These are phyloP conservation scores for Trametes pubescens DNA, from an alignment of 1,284 basidiomycete genomes.

Conservation along the genomic window DNA sequence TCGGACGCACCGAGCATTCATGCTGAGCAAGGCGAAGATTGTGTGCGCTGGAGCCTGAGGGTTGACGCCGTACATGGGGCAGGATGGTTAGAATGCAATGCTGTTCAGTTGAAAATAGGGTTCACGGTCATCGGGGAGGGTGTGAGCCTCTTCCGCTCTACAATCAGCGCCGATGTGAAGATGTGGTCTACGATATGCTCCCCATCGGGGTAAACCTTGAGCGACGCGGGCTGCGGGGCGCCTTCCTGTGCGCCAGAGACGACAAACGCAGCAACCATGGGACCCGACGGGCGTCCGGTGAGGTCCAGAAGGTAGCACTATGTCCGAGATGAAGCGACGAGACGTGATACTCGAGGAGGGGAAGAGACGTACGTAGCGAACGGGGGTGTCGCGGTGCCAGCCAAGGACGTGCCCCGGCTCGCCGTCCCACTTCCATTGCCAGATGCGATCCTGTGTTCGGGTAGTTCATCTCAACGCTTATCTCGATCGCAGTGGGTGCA, in stretches of 20 bases:
- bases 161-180: conserved; percentile 37
- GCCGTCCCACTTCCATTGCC: conserved; percentile 38
- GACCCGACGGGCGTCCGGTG: conserved; percentile 20
- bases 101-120: conserved; percentile 27
- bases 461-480: not conserved
- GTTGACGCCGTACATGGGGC: too few species aligned
- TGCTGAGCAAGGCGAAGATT: too few species aligned
- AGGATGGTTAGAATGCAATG: not conserved
- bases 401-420: conserved; percentile 31
- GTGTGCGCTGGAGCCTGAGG: too few species aligned
- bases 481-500: not conserved
- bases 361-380: conserved; percentile 35
- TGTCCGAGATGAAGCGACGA: not conserved
- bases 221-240: conserved; percentile 27
- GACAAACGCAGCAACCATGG: conserved; percentile 35
- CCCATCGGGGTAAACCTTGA: conserved; percentile 38
- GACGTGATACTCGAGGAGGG: too few species aligned
- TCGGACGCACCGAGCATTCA: too few species aligned
- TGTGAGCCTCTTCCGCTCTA: conserved; percentile 39
- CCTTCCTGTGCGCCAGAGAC: conserved; percentile 22
- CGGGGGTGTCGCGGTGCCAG: conserved; percentile 39
- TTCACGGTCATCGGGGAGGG: conserved; percentile 27
- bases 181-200: conserved; percentile 37
- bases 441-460: conserved; percentile 32
- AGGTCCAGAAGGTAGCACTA: conserved; percentile 36